A percentile compares a stretch with the other conserved stretches of the same genome.
Conservation (phyloP, 78 protist species). For the Pigoraptor vietnamica region DNA sequence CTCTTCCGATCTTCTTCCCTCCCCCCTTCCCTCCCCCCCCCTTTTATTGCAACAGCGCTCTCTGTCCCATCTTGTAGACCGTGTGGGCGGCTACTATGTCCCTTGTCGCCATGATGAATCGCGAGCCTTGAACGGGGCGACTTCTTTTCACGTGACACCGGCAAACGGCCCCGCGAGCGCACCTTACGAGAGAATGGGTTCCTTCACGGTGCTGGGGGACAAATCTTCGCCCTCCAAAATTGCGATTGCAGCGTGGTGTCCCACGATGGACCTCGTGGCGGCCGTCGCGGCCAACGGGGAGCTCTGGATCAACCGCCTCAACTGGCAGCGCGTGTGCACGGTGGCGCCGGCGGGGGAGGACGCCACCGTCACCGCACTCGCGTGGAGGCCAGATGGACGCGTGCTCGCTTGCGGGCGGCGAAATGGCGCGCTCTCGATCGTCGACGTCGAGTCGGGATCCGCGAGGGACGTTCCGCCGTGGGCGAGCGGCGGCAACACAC, state of each 20-base stretch:
- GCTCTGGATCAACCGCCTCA: not conserved
- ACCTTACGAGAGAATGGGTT: no score
- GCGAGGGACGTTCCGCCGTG: not conserved
- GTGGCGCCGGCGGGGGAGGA: not conserved
- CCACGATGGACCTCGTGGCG: not conserved
- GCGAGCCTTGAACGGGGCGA: no score
- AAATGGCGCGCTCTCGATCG: not conserved
- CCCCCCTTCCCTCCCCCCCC: no score
- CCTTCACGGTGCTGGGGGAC: not conserved
- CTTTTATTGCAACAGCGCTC: no score
- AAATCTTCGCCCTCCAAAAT: not conserved
- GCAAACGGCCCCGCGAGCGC: no score
- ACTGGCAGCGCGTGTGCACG: not conserved
- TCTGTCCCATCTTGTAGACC: no score
- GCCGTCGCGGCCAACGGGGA: not conserved
- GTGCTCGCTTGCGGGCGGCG: not conserved
- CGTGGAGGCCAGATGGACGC: not conserved
- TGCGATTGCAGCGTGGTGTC: not conserved
- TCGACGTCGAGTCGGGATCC: not conserved
- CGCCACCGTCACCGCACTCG: not conserved
- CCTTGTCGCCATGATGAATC: no score
- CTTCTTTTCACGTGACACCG: no score
- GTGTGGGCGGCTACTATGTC: no score
- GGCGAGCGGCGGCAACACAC: not conserved
- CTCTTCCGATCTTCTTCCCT: no score